A percentile compares a stretch with the other conserved stretches of the same genome.
Evolutionary conservation across 1,284 basidiomycete genomes (phyloP).

Genomic region (Microbotryum intermedium): DNA sequence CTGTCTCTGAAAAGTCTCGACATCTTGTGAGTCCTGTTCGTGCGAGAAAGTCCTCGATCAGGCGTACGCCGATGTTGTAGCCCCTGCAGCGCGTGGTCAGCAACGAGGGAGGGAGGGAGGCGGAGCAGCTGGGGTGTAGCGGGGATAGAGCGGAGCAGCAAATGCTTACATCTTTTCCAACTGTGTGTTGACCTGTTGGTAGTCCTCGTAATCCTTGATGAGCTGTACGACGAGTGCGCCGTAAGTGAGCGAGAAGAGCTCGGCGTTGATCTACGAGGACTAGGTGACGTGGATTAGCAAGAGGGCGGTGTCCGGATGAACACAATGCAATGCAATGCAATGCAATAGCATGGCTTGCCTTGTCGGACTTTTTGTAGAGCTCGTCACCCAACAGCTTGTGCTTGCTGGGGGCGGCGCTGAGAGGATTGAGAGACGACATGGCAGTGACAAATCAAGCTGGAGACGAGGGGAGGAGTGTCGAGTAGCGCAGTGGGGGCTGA

Average conservation of each 20-base stretch:
- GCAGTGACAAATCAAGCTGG: neutral
- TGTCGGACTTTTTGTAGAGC: constrained; percentile 19
- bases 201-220: constrained; percentile 98
- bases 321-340: neutral
- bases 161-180: constrained; percentile 52
- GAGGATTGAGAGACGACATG: constrained; percentile 4
- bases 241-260: constrained; percentile 94
- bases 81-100: constrained; percentile 55
- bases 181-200: constrained; percentile 64
- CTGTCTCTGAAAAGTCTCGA: constrained; percentile 83
- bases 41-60: constrained; percentile 97
- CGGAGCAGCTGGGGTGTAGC: neutral
- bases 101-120: neutral
- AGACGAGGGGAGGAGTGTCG: too few species aligned
- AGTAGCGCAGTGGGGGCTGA: too few species aligned
- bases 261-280: constrained; percentile 55
- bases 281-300: neutral
- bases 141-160: neutral
- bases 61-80: constrained; percentile 90
- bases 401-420: constrained; percentile 1
- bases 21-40: constrained; percentile 77
- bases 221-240: constrained; percentile 96
- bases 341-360: constrained; percentile 1
- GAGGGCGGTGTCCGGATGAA: neutral
- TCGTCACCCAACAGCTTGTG: constrained; percentile 28